Conservation (phyloP, 2,329 filamentous ascomycete species). For the Penicillium hesseltinei region DNA sequence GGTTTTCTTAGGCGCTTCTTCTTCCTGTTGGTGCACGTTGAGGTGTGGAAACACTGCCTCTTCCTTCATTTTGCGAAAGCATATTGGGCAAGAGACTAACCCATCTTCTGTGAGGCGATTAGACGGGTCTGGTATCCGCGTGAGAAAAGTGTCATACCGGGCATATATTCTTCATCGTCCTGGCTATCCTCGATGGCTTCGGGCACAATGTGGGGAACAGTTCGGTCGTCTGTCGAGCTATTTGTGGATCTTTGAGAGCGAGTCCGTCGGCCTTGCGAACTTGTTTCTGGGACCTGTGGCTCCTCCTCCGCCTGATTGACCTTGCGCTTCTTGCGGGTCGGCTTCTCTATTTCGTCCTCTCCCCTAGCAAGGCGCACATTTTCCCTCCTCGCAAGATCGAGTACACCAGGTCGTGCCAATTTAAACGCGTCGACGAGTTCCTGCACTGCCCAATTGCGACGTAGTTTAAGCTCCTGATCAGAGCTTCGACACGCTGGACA, state of each 20-base stretch:
- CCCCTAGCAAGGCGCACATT: slow-evolving; percentile 54
- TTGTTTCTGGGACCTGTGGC: slow-evolving; percentile 32
- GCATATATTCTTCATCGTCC: slow-evolving; percentile 36
- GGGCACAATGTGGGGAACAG: not conserved
- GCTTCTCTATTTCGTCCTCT: slow-evolving; percentile 34
- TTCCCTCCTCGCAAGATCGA: slow-evolving; percentile 62
- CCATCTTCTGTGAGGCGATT: slow-evolving; percentile 60
- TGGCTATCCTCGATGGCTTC: slow-evolving; percentile 43
- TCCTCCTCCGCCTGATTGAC: slow-evolving; percentile 36
- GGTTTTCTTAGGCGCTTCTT: slow-evolving; percentile 1
- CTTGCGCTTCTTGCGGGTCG: slow-evolving; percentile 37
- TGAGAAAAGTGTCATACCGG: slow-evolving; percentile 26
- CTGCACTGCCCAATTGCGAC: slow-evolving; percentile 80
- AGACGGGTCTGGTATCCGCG: slow-evolving; percentile 2
- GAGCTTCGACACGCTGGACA: slow-evolving; percentile 78
- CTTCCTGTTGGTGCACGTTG: slow-evolving; percentile 55
- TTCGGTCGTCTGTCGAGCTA: not conserved
- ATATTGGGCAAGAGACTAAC: slow-evolving; percentile 80
- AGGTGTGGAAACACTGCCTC: slow-evolving; percentile 76
- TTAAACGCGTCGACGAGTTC: slow-evolving; percentile 80
- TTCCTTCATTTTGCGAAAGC: slow-evolving; percentile 74
- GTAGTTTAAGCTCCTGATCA: slow-evolving; percentile 80
- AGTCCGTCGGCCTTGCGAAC: slow-evolving; percentile 33
- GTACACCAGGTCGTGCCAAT: slow-evolving; percentile 59
- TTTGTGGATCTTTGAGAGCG: slow-evolving; percentile 29